Conservation (phyloP, 2,329 filamentous ascomycete genomes). For the Colletotrichum musicola region DNA sequence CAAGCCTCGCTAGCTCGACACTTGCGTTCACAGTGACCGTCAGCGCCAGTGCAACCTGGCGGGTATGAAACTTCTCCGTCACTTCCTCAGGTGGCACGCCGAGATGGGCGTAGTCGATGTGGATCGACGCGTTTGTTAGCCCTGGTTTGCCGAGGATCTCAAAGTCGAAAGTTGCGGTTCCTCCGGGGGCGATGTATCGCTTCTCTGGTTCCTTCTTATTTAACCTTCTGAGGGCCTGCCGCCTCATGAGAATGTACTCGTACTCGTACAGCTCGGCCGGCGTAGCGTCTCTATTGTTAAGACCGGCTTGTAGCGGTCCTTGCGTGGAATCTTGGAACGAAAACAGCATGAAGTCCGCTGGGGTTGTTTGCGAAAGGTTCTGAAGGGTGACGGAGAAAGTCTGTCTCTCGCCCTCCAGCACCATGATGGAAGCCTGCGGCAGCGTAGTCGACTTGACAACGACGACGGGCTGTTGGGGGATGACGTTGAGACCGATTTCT, state of each 20-base stretch:
- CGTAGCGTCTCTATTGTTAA: slow-evolving; percentile 81
- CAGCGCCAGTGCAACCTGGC: slow-evolving; percentile 83
- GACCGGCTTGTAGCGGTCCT: slow-evolving; percentile 78
- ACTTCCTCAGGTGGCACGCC: slow-evolving; percentile 77
- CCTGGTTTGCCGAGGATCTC: slow-evolving; percentile 90
- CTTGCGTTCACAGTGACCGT: slow-evolving; percentile 93
- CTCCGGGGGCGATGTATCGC: slow-evolving; percentile 75
- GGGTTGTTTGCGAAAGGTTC: slow-evolving; percentile 78
- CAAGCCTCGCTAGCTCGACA: slow-evolving; percentile 83
- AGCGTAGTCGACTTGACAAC: slow-evolving; percentile 81
- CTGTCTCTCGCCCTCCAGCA: slow-evolving; percentile 89
- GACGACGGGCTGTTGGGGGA: slow-evolving; percentile 82
- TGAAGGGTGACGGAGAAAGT: slow-evolving; percentile 83
- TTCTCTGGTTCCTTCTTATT: slow-evolving; percentile 63
- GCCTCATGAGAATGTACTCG: slow-evolving; percentile 81
- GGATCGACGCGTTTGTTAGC: slow-evolving; percentile 81
- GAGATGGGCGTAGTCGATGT: slow-evolving; percentile 89
- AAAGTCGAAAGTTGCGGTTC: slow-evolving; percentile 80
- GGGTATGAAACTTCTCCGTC: slow-evolving; percentile 82
- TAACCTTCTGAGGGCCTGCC: slow-evolving; percentile 72
- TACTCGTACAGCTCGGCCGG: slow-evolving; percentile 87
- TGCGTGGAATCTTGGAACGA: slow-evolving; percentile 93
- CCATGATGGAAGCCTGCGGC: slow-evolving; percentile 88
- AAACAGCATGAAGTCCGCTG: slow-evolving; percentile 87
- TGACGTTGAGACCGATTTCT: slow-evolving; percentile 77